Percentiles rank a stretch among this genome's conserved stretches.
These are phyloP conservation scores for Eleusine coracana DNA, from an alignment of 176 grass and related monocot species.

Conservation along the genomic window DNA sequence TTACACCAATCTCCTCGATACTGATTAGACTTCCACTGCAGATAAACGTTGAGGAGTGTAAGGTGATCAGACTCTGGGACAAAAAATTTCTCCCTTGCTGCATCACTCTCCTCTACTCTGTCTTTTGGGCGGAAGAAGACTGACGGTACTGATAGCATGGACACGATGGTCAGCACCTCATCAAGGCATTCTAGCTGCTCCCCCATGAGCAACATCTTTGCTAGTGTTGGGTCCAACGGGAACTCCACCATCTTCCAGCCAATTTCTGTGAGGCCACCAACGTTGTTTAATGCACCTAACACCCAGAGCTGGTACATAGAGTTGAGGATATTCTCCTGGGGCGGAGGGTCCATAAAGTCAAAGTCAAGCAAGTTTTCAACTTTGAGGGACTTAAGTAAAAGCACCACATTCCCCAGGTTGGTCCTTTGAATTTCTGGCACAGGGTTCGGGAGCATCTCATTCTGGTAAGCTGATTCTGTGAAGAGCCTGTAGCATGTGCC, in stretches of 20 bases:
- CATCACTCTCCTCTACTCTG: conserved; percentile 89
- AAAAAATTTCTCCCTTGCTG: conserved; percentile 97
- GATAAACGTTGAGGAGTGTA: conserved; percentile 90
- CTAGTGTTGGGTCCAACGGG: conserved; percentile 88
- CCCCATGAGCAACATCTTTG: conserved; percentile 99
- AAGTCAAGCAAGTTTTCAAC: conserved; percentile 96
- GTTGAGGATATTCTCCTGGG: conserved; percentile 97
- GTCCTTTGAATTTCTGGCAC: conserved; percentile 98
- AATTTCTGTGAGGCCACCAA: conserved; percentile 83
- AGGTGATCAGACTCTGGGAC: conserved; percentile 97
- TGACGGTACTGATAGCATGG: conserved; percentile 98
- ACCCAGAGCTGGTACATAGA: conserved; percentile 99
- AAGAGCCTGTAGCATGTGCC: conserved; percentile 92
- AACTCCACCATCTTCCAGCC: conserved; percentile 99
- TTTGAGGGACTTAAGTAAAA: conserved; percentile 90
- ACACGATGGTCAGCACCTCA: conserved; percentile 96
- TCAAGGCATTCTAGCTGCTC: conserved; percentile 80
- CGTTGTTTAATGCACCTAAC: conserved; percentile 92
- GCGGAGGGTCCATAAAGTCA: conserved; percentile 98
- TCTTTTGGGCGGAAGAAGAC: conserved; percentile 98
- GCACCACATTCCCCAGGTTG: conserved; percentile 94
- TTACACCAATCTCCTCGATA: conserved; percentile 99
- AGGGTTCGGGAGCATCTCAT: conserved; percentile 93
- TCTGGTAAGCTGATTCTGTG: conserved; percentile 94
- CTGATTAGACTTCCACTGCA: conserved; percentile 93